A percentile compares a stretch with the other conserved stretches of the same genome.
Evolutionary conservation across 208 protist genomes (phyloP).

Genomic region (Crithidia brevicula): DNA sequence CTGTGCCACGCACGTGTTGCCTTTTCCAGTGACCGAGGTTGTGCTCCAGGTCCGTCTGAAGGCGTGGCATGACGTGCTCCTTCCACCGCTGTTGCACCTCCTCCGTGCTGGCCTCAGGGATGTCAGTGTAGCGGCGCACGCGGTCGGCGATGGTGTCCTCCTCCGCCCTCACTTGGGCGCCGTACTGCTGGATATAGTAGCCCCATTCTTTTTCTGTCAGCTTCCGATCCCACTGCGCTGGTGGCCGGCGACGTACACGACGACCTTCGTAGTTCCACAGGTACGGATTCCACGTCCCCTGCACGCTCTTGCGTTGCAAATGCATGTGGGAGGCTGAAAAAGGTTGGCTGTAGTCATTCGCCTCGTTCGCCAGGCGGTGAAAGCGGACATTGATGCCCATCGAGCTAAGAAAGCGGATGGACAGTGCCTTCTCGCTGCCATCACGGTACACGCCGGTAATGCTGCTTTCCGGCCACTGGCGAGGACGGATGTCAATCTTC

Average conservation of each 20-base stretch:
- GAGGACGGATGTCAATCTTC: slow-evolving; percentile 74
- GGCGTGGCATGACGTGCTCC: slow-evolving; percentile 61
- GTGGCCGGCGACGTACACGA: slow-evolving; percentile 36
- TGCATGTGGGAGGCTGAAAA: slow-evolving; percentile 72
- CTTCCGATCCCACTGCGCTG: slow-evolving; percentile 67
- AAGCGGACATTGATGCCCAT: slow-evolving; percentile 77
- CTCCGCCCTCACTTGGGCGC: slow-evolving; percentile 78
- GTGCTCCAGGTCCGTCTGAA: slow-evolving; percentile 83
- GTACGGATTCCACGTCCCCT: slow-evolving; percentile 85
- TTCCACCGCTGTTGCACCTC: slow-evolving; percentile 82
- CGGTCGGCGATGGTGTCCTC: slow-evolving; percentile 63
- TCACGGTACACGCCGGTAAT: slow-evolving; percentile 89
- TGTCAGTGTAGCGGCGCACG: slow-evolving; percentile 58
- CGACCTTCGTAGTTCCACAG: slow-evolving; percentile 74
- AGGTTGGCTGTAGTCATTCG: slow-evolving; percentile 69
- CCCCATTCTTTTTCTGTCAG: slow-evolving; percentile 83
- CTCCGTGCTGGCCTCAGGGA: slow-evolving; percentile 58
- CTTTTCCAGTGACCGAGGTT: slow-evolving; percentile 76
- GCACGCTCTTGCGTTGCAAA: slow-evolving; percentile 68
- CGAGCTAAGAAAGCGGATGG: slow-evolving; percentile 60
- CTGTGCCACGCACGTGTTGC: slow-evolving; percentile 44
- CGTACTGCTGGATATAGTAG: slow-evolving; percentile 77
- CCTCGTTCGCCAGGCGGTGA: slow-evolving; percentile 78
- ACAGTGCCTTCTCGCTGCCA: slow-evolving; percentile 70
- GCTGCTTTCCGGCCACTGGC: slow-evolving; percentile 72